Evolutionary conservation across 306 rosid species (phyloP), one percentile per base, ranked within the genome.

Genomic region (Castanea mollissima): DNA sequence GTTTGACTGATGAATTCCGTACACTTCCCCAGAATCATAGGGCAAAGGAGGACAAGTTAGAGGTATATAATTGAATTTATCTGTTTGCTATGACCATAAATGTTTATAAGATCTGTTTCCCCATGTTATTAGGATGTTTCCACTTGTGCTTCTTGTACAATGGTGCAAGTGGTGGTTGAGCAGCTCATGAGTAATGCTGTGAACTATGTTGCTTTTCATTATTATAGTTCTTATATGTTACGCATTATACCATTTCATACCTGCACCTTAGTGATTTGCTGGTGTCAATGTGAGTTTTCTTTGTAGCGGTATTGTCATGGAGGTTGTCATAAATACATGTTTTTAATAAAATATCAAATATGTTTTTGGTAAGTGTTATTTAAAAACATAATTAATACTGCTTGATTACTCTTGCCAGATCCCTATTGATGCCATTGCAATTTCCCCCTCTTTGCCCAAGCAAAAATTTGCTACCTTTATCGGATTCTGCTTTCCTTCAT

Each of bases 1-100:
- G 83, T 49, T 78, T 92, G 85, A 82, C 98, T 0, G 89, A 92
- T 55, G 98, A 89, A 59, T 92, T 94, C 68, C 97, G 97, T 15
- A 89, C 65, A 1, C 96, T 94, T 73, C 98, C 97, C 5, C 78
- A 79, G 59, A 79, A 80, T 80, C 98, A 92, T 78, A 69, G 70
- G 81, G 91, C 93, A 1, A 49, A 80, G 2, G 96, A 94, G 87
- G 98, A 92, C 87, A 92, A 89, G 82, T 78, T 90, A 81, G 94
- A 90, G 96, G 98, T 94, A 84, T 68, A 31, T 3, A 41, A 74
- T 7, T 65, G 19, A 4, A 16, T 52, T 55, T 49, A 54, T 79
- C 20, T 44, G 38, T 18, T 25, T 8, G 69, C 8, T 38, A 38
- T 41, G 46, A 2, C 46, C 3, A 41, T 41, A 41, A 41, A 41